Evolutionary conservation across 371 early-diverging fungal species (phyloP).

Genomic region (Dichotomocladium elegans): DNA sequence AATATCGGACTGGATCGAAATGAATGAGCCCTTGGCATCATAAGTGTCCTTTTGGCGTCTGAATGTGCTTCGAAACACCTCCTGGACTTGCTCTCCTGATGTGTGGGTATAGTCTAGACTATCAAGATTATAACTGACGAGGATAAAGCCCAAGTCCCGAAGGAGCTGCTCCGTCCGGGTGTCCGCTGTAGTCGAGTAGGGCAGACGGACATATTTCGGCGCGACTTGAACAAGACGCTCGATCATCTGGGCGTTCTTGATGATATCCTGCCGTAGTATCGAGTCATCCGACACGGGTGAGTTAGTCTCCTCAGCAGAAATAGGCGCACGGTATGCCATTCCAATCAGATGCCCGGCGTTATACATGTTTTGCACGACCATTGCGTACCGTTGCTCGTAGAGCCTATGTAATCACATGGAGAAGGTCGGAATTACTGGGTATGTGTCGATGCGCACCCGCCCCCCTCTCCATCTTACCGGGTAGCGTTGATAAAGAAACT

Average conservation of each 20-base stretch:
- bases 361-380: conserved; percentile 45
- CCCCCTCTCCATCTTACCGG: conserved; percentile 34
- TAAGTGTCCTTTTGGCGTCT: conserved; percentile 41
- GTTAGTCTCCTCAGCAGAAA: conserved; percentile 37
- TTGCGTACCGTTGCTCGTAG: conserved; percentile 43
- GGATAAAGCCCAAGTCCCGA: conserved; percentile 37
- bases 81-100: conserved; percentile 26
- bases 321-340: conserved; percentile 47
- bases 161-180: conserved; percentile 30
- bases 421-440: too few species aligned
- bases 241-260: conserved; percentile 34
- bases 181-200: conserved; percentile 34
- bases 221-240: conserved; percentile 35
- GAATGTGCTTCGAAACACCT: conserved; percentile 33
- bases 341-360: conserved; percentile 50
- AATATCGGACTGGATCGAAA: conserved; percentile 44
- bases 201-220: conserved; percentile 46
- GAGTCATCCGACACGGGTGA: conserved; percentile 38
- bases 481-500: conserved; percentile 50
- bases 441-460: too few species aligned
- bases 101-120: conserved; percentile 40
- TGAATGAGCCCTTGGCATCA: conserved; percentile 46
- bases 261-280: conserved; percentile 42
- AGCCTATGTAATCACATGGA: too few species aligned
- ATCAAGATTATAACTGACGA: conserved; percentile 47